Conservation (phyloP, 1,139 yeast species). For the Blastobotrys indianensis region DNA sequence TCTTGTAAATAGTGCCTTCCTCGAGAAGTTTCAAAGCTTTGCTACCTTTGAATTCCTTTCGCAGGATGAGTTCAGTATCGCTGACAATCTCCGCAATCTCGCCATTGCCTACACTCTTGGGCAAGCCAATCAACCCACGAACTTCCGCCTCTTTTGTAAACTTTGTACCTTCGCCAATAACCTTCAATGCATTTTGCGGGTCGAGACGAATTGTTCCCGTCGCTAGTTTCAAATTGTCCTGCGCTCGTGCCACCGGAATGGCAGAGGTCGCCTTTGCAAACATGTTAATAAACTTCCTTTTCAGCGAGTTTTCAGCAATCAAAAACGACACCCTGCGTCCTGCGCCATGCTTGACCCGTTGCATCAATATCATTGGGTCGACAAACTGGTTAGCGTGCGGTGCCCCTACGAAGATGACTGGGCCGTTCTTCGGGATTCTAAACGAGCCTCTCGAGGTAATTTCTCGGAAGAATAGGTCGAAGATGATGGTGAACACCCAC, state of each 20-base stretch:
- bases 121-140: constrained; percentile 71
- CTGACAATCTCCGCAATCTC: constrained; percentile 64
- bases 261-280: constrained; percentile 71
- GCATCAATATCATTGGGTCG: constrained; percentile 81
- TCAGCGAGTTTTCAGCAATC: constrained; percentile 78
- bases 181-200: constrained; percentile 40
- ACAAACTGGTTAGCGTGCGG: constrained; percentile 97
- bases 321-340: constrained; percentile 75
- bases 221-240: constrained; percentile 65
- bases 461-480: constrained; percentile 73
- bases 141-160: constrained; percentile 61
- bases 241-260: constrained; percentile 89
- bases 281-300: constrained; percentile 61
- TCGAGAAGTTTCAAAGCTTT: constrained; percentile 35
- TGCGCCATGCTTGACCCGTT: constrained; percentile 67
- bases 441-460: constrained; percentile 88
- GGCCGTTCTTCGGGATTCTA: constrained; percentile 75
- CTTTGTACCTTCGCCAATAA: constrained; percentile 62
- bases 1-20: constrained; percentile 58
- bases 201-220: constrained; percentile 56
- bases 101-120: constrained; percentile 71
- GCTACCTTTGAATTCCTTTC: constrained; percentile 65
- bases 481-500: constrained; percentile 36
- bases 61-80: constrained; percentile 66
- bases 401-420: constrained; percentile 91